Conservation (phyloP, 108 stramenopile genomes). For the Cylindrotheca fusiformis region DNA sequence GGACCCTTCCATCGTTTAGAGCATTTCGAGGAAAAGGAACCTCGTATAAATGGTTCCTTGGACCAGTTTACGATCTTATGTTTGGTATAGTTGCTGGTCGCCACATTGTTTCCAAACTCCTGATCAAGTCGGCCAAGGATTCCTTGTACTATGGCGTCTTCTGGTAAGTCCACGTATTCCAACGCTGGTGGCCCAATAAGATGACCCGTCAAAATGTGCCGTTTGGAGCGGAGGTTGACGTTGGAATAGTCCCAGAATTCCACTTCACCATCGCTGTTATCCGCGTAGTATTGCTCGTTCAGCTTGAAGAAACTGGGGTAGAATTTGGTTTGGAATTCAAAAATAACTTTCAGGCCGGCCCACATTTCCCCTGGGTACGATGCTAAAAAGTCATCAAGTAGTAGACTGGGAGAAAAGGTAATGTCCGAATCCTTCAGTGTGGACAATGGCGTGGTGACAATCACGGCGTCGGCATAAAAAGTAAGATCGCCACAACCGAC, state of each 20-base stretch:
- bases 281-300: too few species aligned
- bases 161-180: not conserved
- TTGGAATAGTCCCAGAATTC: slow-evolving; percentile 1
- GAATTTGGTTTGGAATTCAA: not conserved
- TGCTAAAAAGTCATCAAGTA: too few species aligned
- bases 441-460: not conserved
- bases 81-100: not conserved
- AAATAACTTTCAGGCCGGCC: not conserved
- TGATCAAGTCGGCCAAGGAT: not conserved
- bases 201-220: not conserved
- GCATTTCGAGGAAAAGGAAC: not conserved
- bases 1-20: not conserved
- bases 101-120: not conserved
- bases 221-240: not conserved
- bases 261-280: not conserved
- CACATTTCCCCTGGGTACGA: not conserved
- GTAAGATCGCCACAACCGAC: not conserved
- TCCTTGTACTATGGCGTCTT: not conserved
- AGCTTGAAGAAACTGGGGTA: not conserved
- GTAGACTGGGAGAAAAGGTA: not conserved
- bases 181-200: not conserved
- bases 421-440: not conserved
- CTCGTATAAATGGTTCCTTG: too few species aligned
- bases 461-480: not conserved
- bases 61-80: slow-evolving; percentile 1